phyloP scores from a whole-genome alignment of 2,329 filamentous ascomycete species.

The Monosporascus sp. region DNA sequence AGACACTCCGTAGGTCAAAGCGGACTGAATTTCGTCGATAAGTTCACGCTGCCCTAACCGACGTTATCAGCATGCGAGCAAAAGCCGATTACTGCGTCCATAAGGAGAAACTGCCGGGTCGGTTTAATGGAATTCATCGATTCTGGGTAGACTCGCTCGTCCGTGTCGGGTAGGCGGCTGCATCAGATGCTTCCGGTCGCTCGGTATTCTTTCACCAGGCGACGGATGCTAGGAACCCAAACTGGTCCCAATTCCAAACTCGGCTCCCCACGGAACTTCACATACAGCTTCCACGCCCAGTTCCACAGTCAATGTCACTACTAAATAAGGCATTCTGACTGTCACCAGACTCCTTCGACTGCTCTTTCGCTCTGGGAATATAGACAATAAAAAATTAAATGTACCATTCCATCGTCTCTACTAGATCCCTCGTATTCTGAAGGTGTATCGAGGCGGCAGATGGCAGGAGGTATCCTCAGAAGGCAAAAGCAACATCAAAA shows the following conservation, averaged over 20 bases:
- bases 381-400: constrained; percentile 32
- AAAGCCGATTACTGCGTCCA: neutral
- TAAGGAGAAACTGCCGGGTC: too few species aligned
- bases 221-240: neutral
- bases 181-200: neutral
- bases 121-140: neutral
- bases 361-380: constrained; percentile 13
- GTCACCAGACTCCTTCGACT: neutral
- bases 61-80: neutral
- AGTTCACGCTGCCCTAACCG: neutral
- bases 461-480: constrained; percentile 29
- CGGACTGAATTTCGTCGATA: neutral
- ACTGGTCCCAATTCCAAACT: neutral
- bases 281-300: neutral
- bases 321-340: neutral
- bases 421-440: constrained; percentile 17
- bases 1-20: neutral
- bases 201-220: neutral
- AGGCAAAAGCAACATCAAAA: constrained; percentile 19
- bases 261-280: neutral
- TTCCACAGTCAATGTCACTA: neutral
- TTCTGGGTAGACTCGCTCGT: neutral
- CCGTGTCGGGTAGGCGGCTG: neutral
- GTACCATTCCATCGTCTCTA: constrained; percentile 18
- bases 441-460: constrained; percentile 19